Evolutionary conservation across 2,329 filamentous ascomycete genomes (phyloP), one percentile per base, ranked within the genome.

Genomic region (Hirsutella thompsonii): DNA sequence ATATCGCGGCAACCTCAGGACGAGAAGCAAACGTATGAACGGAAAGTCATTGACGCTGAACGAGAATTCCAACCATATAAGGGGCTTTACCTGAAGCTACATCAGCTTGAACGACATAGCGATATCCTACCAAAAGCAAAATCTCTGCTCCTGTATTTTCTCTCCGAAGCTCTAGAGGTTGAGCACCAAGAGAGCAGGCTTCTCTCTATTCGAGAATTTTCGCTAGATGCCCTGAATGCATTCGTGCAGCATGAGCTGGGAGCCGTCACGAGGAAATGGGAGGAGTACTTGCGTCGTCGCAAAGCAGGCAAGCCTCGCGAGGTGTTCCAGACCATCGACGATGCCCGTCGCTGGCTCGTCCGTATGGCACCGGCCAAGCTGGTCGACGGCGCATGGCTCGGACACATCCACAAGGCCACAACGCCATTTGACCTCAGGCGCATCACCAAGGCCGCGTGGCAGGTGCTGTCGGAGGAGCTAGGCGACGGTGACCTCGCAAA

Each of bases 361-460:
- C 40, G 37, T 4, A 37, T 28, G 26, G 45, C 45, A 8, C 48
- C 48, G 1, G n/a, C 43, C 14, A 48, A 44, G 28, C 61, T 60
- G 32, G 63, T 70, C 5, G 68, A 71, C 42, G 68, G 68, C 2
- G 62, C 66, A 13, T 71, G 67, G 68, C 51, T 71, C 4, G 62
- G 63, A 11, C 61, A 66, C 16, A 28, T 45, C 3, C 58, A 69
- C 47, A 62, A 64, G 36, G 55, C 63, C 34, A 65, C 52, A 14
- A 68, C 63, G 0, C 64, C 65, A 3, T 66, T 68, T 45, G 46
- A 48, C 8, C 51, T 64, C 18, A 58, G 47, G 18, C 19, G 34
- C 3, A 19, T 45, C 29, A 49, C 47, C n/a, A 47, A 41, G 58
- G 53, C 61, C 26, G 61, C 62, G 4, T 72, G 68, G 68, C 68